Base-by-base conservation (phyloP, 2,329 filamentous ascomycete genomes). In the Calonectria multiphialidica region DNA sequence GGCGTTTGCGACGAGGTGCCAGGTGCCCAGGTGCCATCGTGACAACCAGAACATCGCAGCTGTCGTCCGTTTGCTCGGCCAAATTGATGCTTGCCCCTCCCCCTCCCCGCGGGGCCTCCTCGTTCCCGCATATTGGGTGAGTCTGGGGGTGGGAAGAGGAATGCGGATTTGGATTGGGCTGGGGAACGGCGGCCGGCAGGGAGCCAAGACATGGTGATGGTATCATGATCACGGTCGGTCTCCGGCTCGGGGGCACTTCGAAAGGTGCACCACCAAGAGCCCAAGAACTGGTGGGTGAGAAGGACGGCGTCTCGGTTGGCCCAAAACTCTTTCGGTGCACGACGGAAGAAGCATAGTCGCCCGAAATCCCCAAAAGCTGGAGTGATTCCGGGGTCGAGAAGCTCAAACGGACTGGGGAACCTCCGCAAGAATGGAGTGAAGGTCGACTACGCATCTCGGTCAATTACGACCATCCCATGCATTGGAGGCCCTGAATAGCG, bases 391-490 rank as follows among this genome's bases (percentile, higher is more conserved):
- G 45, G 66, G 30, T 65, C 69, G 66, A 59, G 35, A 62, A 67
- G 62, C 53, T 66, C 64, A 72, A 71, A 64, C 63, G 44, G 70
- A 71, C 66, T 50, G 64, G 70, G 72, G 57, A 33, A 62, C 45
- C 57, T 71, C 66, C 67, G 59, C 67, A 69, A 40, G 49, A 57
- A 59, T 44, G 55, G 49, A 37, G 47, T 25, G 28, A 68, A 40
- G 23, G 53, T 42, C n/a, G 50, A 47, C 53, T 50, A 42, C 25
- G 62, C 73, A 75, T 66, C 77, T 79, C 77, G 77, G 77, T 79
- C 77, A 79, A 79, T 79, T 79, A 79, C 77, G 75, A 75, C 73
- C 73, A 78, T 66, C 73, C 74, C 53, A 61, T 61, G 65, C 65
- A 67, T 69, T 59, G 69, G 68, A 66, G 70, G 61, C 71, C 67